Percentiles rank a stretch among this genome's conserved stretches.
Evolutionary conservation across 208 protist species (phyloP).

Genomic region (Blastocrithidia nonstop): DNA sequence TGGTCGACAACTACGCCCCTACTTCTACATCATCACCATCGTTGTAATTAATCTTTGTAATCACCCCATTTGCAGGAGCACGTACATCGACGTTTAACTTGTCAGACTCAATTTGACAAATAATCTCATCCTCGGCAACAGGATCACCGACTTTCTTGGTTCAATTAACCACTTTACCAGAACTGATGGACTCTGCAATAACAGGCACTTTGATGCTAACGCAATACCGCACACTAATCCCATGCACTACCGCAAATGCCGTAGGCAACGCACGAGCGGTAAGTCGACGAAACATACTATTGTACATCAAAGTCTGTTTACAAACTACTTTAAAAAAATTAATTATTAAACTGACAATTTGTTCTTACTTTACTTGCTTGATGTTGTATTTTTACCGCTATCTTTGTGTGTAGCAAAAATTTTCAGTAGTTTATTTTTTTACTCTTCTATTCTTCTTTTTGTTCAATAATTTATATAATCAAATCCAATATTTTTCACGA

Average conservation of each 20-base stretch:
- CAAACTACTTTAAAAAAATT: background rate
- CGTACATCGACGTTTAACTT: constrained; percentile 95
- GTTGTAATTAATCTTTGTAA: constrained; percentile 82
- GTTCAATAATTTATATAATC: too few species aligned
- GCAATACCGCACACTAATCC: constrained; percentile 65
- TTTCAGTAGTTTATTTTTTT: too few species aligned
- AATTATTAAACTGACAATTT: constrained; percentile 2
- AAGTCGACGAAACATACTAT: constrained; percentile 53
- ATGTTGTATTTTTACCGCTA: too few species aligned
- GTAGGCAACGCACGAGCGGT: constrained; percentile 12
- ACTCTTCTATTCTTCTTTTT: too few species aligned
- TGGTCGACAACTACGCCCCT: constrained; percentile 70
- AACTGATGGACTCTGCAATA: constrained; percentile 97
- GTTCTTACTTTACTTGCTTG: too few species aligned
- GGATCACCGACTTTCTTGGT: constrained; percentile 91
- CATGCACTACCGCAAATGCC: constrained; percentile 12
- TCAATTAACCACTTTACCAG: constrained; percentile 92
- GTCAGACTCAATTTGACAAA: constrained; percentile 96
- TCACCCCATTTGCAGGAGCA: constrained; percentile 81
- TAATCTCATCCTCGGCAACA: constrained; percentile 93
- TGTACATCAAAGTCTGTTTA: background rate
- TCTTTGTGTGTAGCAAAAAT: too few species aligned
- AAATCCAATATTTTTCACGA: too few species aligned
- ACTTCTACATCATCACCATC: constrained; percentile 87
- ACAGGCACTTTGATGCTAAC: constrained; percentile 87